Evolutionary conservation across 2,329 filamentous ascomycete species (phyloP), one percentile per base, ranked within the genome.

Genomic region (Hymenoscyphus salicellus): DNA sequence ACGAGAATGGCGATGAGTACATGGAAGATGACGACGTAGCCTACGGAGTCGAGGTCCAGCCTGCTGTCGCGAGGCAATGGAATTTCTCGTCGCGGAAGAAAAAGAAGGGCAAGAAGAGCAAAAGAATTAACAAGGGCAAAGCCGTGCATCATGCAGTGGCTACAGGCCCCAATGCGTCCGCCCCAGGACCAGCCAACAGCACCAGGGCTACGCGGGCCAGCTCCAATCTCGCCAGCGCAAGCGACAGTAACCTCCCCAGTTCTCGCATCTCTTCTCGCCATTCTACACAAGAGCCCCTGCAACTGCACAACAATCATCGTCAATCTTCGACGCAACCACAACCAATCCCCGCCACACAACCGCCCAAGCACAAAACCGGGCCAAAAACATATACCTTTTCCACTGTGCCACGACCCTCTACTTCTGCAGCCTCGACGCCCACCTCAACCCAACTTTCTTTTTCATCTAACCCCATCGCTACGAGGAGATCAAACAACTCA

Each of bases 301-400:
- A 49, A 43, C 67, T 62, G 33, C 63, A 64, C 66, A 69, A 68
- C 46, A 57, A 41, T 65, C 66, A 69, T 33, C 62, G 55, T 28
- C 43, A 49, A 49, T 49, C 43, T 20, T 52, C 59, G 46, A 55
- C 61, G 30, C 69, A 62, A 60, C 49, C 62, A 46, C 56, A 59
- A 43, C 72, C 72, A 73, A 72, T 72, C 64, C 70, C 55, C 55
- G 63, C 64, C 26, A 62, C 65, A 55, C 49, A 64, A 16, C 52
- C 60, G 2, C n/a, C 60, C 38, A 62, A 58, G 38, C 52, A 43
- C 46, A 69, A 67, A 61, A 62, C 65, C 32, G 67, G 68, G n/a
- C 70, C 72, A 63, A 73, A 71, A 68, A 69, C 68, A 61, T 71
- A 67, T 63, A 71, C 66, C 63, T 72, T 73, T 65, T 70, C 69